Base-by-base conservation (phyloP, 495 filamentous ascomycete species). In the Aspergillus cavernicola region DNA sequence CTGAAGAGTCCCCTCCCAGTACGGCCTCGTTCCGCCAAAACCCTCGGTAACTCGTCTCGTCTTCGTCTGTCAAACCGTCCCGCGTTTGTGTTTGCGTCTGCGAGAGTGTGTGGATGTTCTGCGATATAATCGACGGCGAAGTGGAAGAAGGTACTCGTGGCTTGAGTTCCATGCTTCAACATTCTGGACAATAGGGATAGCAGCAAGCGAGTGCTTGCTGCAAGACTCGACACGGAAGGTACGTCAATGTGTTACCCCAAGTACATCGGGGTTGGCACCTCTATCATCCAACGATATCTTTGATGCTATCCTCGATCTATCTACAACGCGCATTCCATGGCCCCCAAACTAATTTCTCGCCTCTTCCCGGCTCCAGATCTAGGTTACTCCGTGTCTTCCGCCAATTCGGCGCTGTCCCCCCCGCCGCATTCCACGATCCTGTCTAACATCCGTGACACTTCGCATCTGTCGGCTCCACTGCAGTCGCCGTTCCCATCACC, bases 181-280 rank as follows among this genome's bases (percentile, higher is more conserved):
- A 77, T 77, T 77, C 66, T 73, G 68, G 74, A 72, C 68, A 56
- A 71, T 77, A 77, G 73, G 61, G 63, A 68, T 69, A 72, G 74
- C 74, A 71, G 74, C 74, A 78, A 78, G 74, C 74, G 70, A 70
- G 66, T 72, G 74, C 74, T 78, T 78, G 74, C 74, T 78, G 73
- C 73, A 72, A 70, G 64, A 72, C 69, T 71, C 73, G 72, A 75
- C 65, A 75, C 73, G 74, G 74, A 76, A 74, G 69, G 73, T 76
- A 56, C 50, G 74, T 49, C 41, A 37, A 39, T 50, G 16, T 56
- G 53, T 45, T 48, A 50, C 50, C 35, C 39, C 10, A 18, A n/a
- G 38, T 22, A 22, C 12, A 22, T 23, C 19, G 19, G 38, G 18
- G 19, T 15, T 6, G 9, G 8, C 43, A 33, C 1, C 28, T 33